Evolutionary conservation across 805 yeast species (phyloP).

Genomic region (Scheffersomyces spartinae): DNA sequence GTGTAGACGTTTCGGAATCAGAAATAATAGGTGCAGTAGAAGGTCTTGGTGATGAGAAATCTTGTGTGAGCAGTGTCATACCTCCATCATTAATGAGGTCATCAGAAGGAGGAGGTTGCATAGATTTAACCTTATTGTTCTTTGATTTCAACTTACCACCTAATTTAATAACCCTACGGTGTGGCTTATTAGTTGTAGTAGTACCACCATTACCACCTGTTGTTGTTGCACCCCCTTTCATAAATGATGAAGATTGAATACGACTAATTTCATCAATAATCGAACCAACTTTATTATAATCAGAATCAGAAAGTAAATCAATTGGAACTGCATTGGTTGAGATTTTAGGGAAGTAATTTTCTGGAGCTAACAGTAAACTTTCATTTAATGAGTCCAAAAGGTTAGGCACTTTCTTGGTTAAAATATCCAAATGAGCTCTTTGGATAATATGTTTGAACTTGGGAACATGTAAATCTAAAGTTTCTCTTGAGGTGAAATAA

Average conservation of each 20-base stretch:
- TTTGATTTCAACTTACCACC: slow-evolving; percentile 4
- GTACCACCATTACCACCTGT: too few species aligned
- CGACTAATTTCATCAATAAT: slow-evolving; percentile 25
- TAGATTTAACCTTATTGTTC: too few species aligned
- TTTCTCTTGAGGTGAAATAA: slow-evolving; percentile 64
- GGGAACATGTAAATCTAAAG: slow-evolving; percentile 61
- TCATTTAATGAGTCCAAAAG: slow-evolving; percentile 24
- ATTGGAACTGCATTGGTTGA: slow-evolving; percentile 34
- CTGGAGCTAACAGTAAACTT: too few species aligned
- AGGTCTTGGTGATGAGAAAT: neutral
- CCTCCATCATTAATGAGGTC: too few species aligned
- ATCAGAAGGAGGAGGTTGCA: too few species aligned
- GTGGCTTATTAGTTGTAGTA: too few species aligned
- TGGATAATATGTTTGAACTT: slow-evolving; percentile 46
- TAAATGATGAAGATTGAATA: slow-evolving; percentile 24
- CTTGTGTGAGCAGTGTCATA: too few species aligned
- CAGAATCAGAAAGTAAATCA: slow-evolving; percentile 19
- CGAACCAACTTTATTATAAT: slow-evolving; percentile 16
- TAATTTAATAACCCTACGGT: slow-evolving; percentile 25
- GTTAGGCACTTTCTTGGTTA: slow-evolving; percentile 28
- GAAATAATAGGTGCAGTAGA: neutral
- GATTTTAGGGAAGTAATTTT: too few species aligned
- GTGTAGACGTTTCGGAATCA: slow-evolving; percentile 1
- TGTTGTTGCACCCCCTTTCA: slow-evolving; percentile 12
- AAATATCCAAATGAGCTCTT: slow-evolving; percentile 37